Conservation (phyloP, 371 early-diverging fungal species). For the Chytridium lagenaria region DNA sequence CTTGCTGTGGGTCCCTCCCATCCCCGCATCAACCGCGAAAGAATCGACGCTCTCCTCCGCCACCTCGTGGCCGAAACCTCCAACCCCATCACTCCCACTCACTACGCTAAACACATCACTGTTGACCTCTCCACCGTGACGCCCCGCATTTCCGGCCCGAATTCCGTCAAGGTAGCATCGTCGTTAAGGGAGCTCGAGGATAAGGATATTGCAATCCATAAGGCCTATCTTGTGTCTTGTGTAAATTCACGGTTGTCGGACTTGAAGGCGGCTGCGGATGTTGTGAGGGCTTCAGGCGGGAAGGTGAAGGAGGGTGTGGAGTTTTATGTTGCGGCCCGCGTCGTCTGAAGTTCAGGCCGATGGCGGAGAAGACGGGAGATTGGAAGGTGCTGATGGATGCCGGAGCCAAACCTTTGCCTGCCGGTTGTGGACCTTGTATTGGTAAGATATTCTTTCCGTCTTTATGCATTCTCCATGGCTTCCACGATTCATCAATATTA, state of each 20-base stretch:
- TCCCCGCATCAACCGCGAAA: slow-evolving; percentile 73
- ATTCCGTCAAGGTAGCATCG: slow-evolving; percentile 89
- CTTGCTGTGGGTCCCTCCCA: slow-evolving; percentile 49
- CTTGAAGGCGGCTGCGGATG: slow-evolving; percentile 85
- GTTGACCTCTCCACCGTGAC: slow-evolving; percentile 86
- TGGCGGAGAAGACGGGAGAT: slow-evolving; percentile 79
- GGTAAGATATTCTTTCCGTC: slow-evolving; percentile 47
- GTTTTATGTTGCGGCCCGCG: slow-evolving; percentile 94
- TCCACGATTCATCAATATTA: too few species aligned
- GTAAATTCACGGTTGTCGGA: slow-evolving; percentile 90
- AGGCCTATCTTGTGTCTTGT: slow-evolving; percentile 96
- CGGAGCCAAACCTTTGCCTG: slow-evolving; percentile 87
- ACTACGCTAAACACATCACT: slow-evolving; percentile 84
- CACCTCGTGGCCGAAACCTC: too few species aligned
- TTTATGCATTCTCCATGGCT: too few species aligned
- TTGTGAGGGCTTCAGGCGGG: slow-evolving; percentile 40
- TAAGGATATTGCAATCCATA: slow-evolving; percentile 79
- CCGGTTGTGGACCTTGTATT: slow-evolving; percentile 97
- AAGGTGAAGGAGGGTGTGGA: slow-evolving; percentile 86
- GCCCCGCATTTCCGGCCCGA: slow-evolving; percentile 93
- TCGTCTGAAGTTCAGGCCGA: slow-evolving; percentile 88
- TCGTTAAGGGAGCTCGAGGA: slow-evolving; percentile 76
- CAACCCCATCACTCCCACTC: too few species aligned
- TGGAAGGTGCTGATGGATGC: slow-evolving; percentile 87
- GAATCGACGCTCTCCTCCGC: slow-evolving; percentile 59